Conservation (phyloP, 2,329 filamentous ascomycete genomes). For the Microdochium trichocladiopsis region DNA sequence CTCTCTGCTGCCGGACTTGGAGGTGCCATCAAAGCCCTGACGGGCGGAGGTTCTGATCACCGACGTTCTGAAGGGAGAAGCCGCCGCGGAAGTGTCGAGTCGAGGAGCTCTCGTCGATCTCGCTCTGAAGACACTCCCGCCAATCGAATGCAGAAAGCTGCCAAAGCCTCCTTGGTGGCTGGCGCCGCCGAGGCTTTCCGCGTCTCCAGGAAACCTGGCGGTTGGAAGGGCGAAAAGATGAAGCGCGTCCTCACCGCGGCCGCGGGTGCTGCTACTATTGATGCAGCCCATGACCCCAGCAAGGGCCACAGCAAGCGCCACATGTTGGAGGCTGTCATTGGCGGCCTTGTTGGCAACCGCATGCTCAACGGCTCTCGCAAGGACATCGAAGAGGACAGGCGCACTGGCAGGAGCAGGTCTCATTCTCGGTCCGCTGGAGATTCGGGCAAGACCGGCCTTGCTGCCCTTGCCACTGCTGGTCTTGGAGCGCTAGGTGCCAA, state of each 20-base stretch:
- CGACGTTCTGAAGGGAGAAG: constrained; percentile 21
- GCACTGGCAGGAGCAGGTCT: constrained; percentile 59
- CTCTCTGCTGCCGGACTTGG: constrained; percentile 56
- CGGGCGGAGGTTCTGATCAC: constrained; percentile 36
- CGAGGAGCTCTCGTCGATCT: constrained; percentile 43
- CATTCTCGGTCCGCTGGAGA: constrained; percentile 45
- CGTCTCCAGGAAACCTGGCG: constrained; percentile 78
- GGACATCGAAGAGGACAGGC: constrained; percentile 55
- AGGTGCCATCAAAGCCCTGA: constrained; percentile 52
- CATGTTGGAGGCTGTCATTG: constrained; percentile 79
- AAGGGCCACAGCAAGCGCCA: constrained; percentile 79
- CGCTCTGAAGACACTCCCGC: constrained; percentile 39
- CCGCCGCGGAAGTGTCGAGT: constrained; percentile 28
- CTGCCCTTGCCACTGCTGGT: constrained; percentile 55
- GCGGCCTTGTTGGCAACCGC: constrained; percentile 79
- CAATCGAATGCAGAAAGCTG: constrained; percentile 72
- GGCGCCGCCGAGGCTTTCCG: constrained; percentile 90
- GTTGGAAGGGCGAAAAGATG: constrained; percentile 86
- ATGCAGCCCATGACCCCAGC: constrained; percentile 64
- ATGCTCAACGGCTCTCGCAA: constrained; percentile 73
- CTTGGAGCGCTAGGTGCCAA: constrained; percentile 55
- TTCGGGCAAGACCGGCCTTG: constrained; percentile 47
- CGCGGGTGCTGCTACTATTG: constrained; percentile 76
- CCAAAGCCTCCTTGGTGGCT: constrained; percentile 83
- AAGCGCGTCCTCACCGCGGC: constrained; percentile 88